Base-by-base conservation (phyloP, 2,329 filamentous ascomycete species). In the Epichloe sibirici region DNA sequence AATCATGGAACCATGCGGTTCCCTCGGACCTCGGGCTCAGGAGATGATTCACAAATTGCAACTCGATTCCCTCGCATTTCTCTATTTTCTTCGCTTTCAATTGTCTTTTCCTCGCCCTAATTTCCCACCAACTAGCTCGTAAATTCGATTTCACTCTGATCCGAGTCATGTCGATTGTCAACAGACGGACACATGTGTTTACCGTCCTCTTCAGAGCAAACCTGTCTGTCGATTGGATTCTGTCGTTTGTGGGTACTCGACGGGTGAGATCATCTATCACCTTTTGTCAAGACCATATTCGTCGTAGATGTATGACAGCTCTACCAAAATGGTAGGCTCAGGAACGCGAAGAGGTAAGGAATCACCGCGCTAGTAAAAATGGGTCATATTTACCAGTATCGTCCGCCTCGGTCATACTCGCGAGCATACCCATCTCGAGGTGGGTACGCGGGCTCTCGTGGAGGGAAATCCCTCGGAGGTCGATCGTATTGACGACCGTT, bases 401-500 rank as follows among this genome's bases (percentile, higher is more conserved):
- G 71, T 56, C 71, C 71, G 58, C 73, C 69, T 58, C 74, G 71
- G 38, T 74, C 71, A 61, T 79, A 78, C 49, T 76, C 74, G 54
- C 73, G 73, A 49, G 69, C 61, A 57, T 73, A 73, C 34, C 65
- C 69, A 43, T 69, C 67, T 23, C 67, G 70, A 49, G 57, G 55
- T 34, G 71, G 69, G 45, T 70, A 70, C 50, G 63, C 62, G 28
- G 65, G 62, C 49, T 69, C 68, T 44, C 67, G 62, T 60, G 63
- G 82, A 77, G 55, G 73, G 70, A 62, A 69, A 49, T 79, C 77
- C 43, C 76, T 70, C 8, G 76, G 70, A 37, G 75, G 74, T 17
- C 78, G 75, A 51, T 81, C 78, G 57, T 83, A 82, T 31, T 67
- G 69, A 44, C 78, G 73, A 45, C 76, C 77, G 57, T 77, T 79